Evolutionary conservation across 495 filamentous ascomycete species (phyloP).

Genomic region (Talaromyces liani): DNA sequence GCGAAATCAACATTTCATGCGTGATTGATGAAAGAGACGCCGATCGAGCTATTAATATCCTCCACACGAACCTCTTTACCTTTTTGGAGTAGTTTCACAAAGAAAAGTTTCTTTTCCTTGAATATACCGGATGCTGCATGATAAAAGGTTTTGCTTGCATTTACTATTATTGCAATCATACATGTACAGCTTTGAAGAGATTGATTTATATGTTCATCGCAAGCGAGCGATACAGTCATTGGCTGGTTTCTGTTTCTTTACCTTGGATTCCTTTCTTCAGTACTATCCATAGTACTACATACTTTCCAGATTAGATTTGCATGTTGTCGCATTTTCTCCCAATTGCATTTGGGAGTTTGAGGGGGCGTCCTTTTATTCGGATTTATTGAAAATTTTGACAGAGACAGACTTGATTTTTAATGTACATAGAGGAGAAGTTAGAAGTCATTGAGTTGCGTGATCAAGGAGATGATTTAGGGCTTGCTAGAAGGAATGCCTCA

Average conservation of each 20-base stretch:
- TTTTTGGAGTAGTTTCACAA: slow-evolving; percentile 36
- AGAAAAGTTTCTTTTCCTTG: slow-evolving; percentile 1
- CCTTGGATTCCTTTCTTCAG: neutral
- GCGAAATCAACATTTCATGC: slow-evolving; percentile 98
- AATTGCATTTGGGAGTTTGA: neutral
- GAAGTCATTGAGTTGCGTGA: neutral
- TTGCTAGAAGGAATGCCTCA: neutral
- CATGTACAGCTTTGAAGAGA: neutral
- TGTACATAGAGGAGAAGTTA: neutral
- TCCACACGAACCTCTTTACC: slow-evolving; percentile 87
- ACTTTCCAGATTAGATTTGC: neutral
- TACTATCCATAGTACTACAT: neutral
- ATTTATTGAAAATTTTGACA: neutral
- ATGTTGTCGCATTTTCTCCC: neutral
- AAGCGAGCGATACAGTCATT: neutral
- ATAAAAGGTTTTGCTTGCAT: neutral
- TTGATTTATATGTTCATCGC: neutral
- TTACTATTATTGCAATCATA: neutral
- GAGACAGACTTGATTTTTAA: neutral
- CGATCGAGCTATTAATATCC: slow-evolving; percentile 83
- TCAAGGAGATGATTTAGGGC: neutral
- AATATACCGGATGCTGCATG: neutral
- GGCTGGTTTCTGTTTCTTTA: neutral
- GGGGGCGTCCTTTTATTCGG: neutral
- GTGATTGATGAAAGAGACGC: slow-evolving; percentile 89